Percentiles rank a stretch among this genome's conserved stretches.
Evolutionary conservation across 352 stramenopile genomes (phyloP).

Genomic region (Plasmopara viticola): DNA sequence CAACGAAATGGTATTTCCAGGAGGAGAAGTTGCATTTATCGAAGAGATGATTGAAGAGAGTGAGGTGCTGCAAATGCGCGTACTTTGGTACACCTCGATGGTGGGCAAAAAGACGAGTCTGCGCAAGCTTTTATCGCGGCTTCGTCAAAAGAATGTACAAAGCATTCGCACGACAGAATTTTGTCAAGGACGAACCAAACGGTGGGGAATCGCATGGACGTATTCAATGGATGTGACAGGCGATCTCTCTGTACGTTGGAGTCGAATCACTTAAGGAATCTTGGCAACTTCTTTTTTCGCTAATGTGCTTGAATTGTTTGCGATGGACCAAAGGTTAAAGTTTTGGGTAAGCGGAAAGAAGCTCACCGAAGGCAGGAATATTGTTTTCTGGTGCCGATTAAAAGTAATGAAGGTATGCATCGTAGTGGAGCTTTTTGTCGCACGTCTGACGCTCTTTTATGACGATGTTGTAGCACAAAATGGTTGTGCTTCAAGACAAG

Average conservation of each 20-base stretch:
- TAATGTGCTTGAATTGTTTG: constrained; percentile 2
- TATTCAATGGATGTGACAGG: constrained; percentile 45
- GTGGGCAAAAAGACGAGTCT: constrained; percentile 90
- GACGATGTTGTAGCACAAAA: constrained; percentile 4
- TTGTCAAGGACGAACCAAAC: constrained; percentile 87
- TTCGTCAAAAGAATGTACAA: constrained; percentile 57
- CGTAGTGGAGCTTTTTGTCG: background rate
- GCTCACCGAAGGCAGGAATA: constrained; percentile 47
- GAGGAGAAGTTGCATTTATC: constrained; percentile 94
- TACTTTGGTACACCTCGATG: constrained; percentile 95
- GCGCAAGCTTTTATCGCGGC: constrained; percentile 74
- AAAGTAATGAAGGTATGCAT: constrained; percentile 18
- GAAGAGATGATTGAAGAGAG: constrained; percentile 90
- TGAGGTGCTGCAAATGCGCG: constrained; percentile 50
- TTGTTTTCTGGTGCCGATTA: constrained; percentile 38
- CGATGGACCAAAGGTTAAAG: constrained; percentile 43
- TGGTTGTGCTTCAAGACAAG: constrained; percentile 34
- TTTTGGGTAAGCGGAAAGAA: constrained; percentile 81
- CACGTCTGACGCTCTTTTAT: background rate
- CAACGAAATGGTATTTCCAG: constrained; percentile 83
- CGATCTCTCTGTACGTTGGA: constrained; percentile 26
- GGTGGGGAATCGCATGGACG: constrained; percentile 93
- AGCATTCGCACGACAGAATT: constrained; percentile 92
- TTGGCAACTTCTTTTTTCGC: background rate
- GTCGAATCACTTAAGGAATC: background rate